Percentiles rank a stretch among this genome's conserved stretches.
Conservation (phyloP, 2,329 filamentous ascomycete genomes). For the Pseudogymnoascus destructans region DNA sequence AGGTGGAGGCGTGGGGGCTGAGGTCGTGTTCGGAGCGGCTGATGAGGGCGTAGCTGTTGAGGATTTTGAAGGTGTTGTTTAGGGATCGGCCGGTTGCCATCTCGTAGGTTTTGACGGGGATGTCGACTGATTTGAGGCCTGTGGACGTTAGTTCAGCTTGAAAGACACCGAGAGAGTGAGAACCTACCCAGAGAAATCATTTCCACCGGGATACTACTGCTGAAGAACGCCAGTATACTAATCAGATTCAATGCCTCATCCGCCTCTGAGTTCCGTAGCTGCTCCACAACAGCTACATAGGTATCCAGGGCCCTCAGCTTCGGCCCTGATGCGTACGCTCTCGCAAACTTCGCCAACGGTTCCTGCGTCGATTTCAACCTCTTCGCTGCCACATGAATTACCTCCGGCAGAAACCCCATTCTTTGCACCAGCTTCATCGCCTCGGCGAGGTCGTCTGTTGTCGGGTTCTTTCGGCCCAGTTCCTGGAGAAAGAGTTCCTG, state of each 20-base stretch:
- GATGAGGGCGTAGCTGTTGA: constrained; percentile 40
- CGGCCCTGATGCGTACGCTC: constrained; percentile 41
- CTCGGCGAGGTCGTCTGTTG: constrained; percentile 39
- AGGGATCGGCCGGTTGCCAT: constrained; percentile 19
- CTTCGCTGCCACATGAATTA: constrained; percentile 53
- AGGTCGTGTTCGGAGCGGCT: constrained; percentile 37
- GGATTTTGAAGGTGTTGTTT: constrained; percentile 36
- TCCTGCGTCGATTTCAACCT: constrained; percentile 48
- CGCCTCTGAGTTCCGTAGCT: constrained; percentile 35
- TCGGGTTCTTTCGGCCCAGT: constrained; percentile 44
- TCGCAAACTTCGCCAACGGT: constrained; percentile 47
- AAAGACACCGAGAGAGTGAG: not conserved
- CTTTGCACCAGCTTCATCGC: constrained; percentile 49
- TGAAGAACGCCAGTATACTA: constrained; percentile 50
- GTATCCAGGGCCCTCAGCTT: constrained; percentile 38
- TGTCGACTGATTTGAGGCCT: constrained; percentile 36
- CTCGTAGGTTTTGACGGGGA: constrained; percentile 35
- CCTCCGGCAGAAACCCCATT: constrained; percentile 52
- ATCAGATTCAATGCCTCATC: constrained; percentile 50
- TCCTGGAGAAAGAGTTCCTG: constrained; percentile 48
- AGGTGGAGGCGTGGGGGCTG: constrained; percentile 18
- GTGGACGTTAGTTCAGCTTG: constrained; percentile 7
- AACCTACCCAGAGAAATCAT: constrained; percentile 44
- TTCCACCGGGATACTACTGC: constrained; percentile 51
- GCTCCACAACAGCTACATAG: constrained; percentile 36